These are phyloP conservation scores for Inga laurina DNA, from an alignment of 306 rosid species.

Conservation along the genomic window DNA sequence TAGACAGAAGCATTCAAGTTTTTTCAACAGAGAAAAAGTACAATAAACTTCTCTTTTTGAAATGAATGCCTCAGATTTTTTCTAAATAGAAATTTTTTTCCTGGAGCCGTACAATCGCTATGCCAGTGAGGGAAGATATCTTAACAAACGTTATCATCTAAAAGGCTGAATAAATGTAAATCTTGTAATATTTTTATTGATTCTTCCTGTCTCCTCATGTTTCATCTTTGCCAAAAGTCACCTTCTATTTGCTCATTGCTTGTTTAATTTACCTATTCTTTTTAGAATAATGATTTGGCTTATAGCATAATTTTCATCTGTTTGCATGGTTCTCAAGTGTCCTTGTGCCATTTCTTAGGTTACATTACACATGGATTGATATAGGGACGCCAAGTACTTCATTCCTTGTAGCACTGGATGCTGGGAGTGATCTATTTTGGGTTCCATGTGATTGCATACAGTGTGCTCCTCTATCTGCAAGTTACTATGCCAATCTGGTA, in stretches of 20 bases:
- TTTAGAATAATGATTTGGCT: not conserved
- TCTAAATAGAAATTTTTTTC: not conserved
- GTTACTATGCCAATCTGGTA: constrained; percentile 75
- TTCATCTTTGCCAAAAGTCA: not conserved
- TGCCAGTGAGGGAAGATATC: not conserved
- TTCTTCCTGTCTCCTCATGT: not conserved
- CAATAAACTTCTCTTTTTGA: not conserved
- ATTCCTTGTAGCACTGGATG: constrained; percentile 93
- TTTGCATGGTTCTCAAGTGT: constrained; percentile 14
- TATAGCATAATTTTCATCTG: not conserved
- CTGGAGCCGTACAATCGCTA: not conserved
- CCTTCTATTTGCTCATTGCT: not conserved
- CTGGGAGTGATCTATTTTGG: constrained; percentile 95
- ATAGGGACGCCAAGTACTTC: constrained; percentile 87
- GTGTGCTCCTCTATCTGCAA: constrained; percentile 84
- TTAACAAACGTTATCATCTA: not conserved
- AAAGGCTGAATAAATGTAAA: not conserved
- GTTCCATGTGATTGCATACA: constrained; percentile 89
- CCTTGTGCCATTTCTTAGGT: constrained; percentile 50
- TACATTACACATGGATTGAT: constrained; percentile 93
- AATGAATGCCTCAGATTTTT: not conserved
- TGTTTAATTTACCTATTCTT: not conserved
- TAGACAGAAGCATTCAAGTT: not conserved
- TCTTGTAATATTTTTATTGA: not conserved
- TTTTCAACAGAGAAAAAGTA: not conserved